Evolutionary conservation across 208 protist species (phyloP).

Genomic region (Crithidia brevicula): DNA sequence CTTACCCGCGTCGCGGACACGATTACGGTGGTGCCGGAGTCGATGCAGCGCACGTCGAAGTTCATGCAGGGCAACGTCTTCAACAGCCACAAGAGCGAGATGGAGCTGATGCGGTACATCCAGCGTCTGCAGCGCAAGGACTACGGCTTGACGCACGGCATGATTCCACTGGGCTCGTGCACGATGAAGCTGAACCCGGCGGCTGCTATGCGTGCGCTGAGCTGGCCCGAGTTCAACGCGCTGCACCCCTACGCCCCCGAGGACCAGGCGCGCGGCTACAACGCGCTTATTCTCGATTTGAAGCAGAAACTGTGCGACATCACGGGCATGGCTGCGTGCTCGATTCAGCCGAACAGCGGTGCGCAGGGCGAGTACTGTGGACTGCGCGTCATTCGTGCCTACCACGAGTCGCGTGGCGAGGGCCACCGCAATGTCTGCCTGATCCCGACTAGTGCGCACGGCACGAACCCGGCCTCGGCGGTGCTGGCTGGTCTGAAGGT

Average conservation of each 20-base stretch:
- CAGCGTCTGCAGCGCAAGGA: conserved; percentile 95
- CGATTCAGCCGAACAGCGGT: conserved; percentile 97
- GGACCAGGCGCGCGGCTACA: conserved; percentile 91
- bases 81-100: conserved; percentile 96
- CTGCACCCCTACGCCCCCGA: conserved; percentile 97
- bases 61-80: conserved; percentile 96
- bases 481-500: conserved; percentile 92
- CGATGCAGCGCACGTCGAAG: conserved; percentile 62
- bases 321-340: conserved; percentile 95
- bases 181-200: conserved; percentile 99
- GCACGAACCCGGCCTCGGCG: conserved; percentile 99
- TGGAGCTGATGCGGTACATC: conserved; percentile 97
- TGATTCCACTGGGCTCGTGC: conserved; percentile 98
- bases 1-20: conserved; percentile 52
- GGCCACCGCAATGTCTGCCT: conserved; percentile 96
- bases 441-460: conserved; percentile 97
- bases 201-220: conserved; percentile 95
- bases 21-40: conserved; percentile 45
- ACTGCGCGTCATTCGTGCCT: conserved; percentile 88
- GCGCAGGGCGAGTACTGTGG: conserved; percentile 98
- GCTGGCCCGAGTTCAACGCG: conserved; percentile 92
- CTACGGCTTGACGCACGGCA: conserved; percentile 92
- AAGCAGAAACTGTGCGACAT: conserved; percentile 91
- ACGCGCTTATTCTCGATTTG: conserved; percentile 77
- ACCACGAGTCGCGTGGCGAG: conserved; percentile 79